Evolutionary conservation across 169 alveolate species (phyloP), one percentile per base, ranked within the genome.

Genomic region (Cryptosporidium baileyi): DNA sequence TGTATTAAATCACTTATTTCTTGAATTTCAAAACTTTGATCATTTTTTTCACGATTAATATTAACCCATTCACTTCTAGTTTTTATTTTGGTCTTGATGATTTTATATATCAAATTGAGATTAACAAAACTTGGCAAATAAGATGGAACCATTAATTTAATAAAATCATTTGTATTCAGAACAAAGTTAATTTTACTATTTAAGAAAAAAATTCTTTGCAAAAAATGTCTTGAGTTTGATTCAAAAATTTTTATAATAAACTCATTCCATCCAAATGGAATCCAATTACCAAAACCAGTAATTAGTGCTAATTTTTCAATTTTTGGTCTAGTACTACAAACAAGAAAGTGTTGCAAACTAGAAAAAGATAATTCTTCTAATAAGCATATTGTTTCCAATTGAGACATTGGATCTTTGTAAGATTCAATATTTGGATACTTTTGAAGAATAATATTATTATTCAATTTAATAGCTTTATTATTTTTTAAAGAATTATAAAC

Each of bases 21-120:
- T 24, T 54, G 28, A 17, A 17, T 59, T 22, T 47, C 44, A 3
- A 8, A 40, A 11, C 44, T n/a, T 22, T 22, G 13, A 57, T 6
- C 63, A 5, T 2, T n/a, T 7, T 41, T 57, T 34, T 54, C 54
- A 9, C 28, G 49, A 59, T 60, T 32, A n/a, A 52, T 59, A 22
- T 40, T 74, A n/a, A n/a, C n/a, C 85, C 85, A 74, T 41, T 74
- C 85, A 57, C 61, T 51, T 57, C 85, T 74, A 7, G 67, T 74
- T 34, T 52, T 54, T 7, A 74, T 74, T 40, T 74, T 74, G 22
- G 74, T 54, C 36, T 74, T 74, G 26, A 74, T 54, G 17, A 74
- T 59, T 24, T 22, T 57, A 38, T 22, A 74, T 26, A 74, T 36
- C 22, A 74, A 52, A 13, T 57, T 40, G 8, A 74, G 19, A 74